phyloP scores from a whole-genome alignment of 805 yeast genomes.

The Cyberlindnera saturnus region DNA sequence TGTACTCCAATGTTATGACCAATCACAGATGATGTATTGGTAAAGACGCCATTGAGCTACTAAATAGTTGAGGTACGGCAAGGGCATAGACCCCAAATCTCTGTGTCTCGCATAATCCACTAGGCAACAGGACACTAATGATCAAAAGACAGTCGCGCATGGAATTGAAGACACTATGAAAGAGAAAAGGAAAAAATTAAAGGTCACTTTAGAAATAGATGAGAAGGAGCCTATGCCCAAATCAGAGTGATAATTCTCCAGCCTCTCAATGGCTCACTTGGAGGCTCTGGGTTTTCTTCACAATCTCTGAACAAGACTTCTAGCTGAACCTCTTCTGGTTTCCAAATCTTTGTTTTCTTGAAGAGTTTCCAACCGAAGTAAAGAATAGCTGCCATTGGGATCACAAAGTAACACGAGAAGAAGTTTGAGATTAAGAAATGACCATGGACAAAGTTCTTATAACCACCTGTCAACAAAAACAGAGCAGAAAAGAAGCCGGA shows the following conservation, averaged over 20 bases:
- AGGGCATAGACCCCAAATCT: too few species aligned
- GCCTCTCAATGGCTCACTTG: constrained; percentile 11
- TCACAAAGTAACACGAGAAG: constrained; percentile 15
- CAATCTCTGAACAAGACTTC: constrained; percentile 26
- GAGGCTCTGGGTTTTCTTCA: constrained; percentile 27
- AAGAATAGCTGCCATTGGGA: constrained; percentile 27
- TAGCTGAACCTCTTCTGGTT: constrained; percentile 37
- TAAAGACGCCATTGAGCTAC: too few species aligned
- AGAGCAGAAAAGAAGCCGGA: constrained; percentile 23
- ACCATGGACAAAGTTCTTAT: constrained; percentile 28
- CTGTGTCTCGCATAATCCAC: too few species aligned
- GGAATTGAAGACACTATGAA: too few species aligned
- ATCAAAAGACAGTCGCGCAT: too few species aligned
- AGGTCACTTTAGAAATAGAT: too few species aligned
- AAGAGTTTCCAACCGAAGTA: constrained; percentile 29
- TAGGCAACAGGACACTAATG: too few species aligned
- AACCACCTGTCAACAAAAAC: constrained; percentile 32
- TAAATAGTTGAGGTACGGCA: too few species aligned
- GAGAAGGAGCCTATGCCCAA: constrained; percentile 5
- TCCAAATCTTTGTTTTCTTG: constrained; percentile 28
- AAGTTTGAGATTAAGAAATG: constrained; percentile 17
- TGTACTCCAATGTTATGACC: too few species aligned
- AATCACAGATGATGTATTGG: too few species aligned
- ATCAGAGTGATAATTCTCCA: constrained; percentile 15
- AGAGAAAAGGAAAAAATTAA: too few species aligned